Percentiles rank a stretch among this genome's conserved stretches.
Conservation (phyloP, 75 land plant species). For the Pinus taeda region DNA sequence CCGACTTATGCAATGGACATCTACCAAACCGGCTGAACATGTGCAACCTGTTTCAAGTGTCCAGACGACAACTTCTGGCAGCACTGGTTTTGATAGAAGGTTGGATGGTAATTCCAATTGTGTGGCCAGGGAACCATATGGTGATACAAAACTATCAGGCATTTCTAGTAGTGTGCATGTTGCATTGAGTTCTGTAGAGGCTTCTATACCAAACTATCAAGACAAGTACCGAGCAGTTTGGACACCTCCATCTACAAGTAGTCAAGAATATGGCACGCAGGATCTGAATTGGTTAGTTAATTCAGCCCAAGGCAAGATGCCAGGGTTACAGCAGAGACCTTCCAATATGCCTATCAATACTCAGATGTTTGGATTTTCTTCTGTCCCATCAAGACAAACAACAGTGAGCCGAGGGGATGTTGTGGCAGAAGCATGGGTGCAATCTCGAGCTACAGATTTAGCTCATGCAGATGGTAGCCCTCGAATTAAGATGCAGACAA, state of each 20-base stretch:
- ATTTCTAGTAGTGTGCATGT: background rate
- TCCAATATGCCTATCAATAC: conserved; percentile 3
- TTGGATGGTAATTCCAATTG: background rate
- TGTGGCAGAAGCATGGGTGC: conserved; percentile 4
- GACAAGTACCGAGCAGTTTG: background rate
- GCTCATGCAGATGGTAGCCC: background rate
- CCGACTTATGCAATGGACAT: conserved; percentile 7
- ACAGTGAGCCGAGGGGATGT: conserved; percentile 6
- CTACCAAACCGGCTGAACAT: conserved; percentile 4
- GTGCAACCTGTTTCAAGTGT: conserved; percentile 5
- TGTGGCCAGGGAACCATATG: background rate
- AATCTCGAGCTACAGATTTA: background rate
- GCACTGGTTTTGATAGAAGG: background rate
- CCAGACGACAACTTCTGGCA: background rate
- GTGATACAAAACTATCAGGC: background rate
- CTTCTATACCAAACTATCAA: background rate
- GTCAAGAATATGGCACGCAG: background rate
- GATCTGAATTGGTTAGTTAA: conserved; percentile 5
- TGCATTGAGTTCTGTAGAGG: conserved; percentile 2
- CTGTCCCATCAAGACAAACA: conserved; percentile 1
- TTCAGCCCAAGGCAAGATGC: conserved; percentile 4
- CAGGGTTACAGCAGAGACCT: conserved; percentile 3
- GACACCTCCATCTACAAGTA: conserved; percentile 1
- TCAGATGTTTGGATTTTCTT: conserved; percentile 7
- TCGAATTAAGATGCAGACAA: background rate